A percentile compares a stretch with the other conserved stretches of the same genome.
Evolutionary conservation across 139 green algal genomes (phyloP).

Genomic region (Coccomyxa sp.): DNA sequence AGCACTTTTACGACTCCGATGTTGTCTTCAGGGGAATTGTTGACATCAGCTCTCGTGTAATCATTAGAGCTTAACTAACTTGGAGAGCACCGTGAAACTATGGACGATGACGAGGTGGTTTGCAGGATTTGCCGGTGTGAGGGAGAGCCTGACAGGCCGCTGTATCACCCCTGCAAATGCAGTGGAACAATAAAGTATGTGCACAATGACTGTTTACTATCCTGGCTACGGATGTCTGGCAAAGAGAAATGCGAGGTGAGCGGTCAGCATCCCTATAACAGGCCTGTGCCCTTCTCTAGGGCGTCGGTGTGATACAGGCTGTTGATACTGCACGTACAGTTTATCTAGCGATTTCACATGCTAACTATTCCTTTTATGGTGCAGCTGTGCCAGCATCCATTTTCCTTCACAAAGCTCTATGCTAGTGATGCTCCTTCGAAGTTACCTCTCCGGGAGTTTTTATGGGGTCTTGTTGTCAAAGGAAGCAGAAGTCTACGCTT

Average conservation of each 20-base stretch:
- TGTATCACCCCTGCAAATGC: not conserved
- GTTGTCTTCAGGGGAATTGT: too few relatives aligned
- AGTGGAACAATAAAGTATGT: not conserved
- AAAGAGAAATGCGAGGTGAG: not conserved
- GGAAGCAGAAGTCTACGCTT: not conserved
- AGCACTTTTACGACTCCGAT: too few relatives aligned
- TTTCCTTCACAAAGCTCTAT: not conserved
- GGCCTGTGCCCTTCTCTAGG: not conserved
- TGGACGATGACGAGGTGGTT: not conserved
- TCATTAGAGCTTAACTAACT: too few relatives aligned
- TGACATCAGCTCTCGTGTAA: too few relatives aligned
- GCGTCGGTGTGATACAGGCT: too few relatives aligned
- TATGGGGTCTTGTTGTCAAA: not conserved
- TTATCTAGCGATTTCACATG: not conserved
- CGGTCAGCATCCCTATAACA: not conserved
- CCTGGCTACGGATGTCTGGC: not conserved
- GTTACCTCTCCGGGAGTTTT: not conserved
- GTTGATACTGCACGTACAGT: not conserved
- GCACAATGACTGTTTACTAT: not conserved
- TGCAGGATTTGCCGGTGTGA: not conserved
- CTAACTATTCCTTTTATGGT: not conserved
- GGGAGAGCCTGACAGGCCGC: not conserved
- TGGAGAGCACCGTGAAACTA: too few relatives aligned
- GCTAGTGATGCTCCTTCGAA: not conserved
- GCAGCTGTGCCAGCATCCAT: not conserved